Percentiles rank a stretch among this genome's conserved stretches.
Evolutionary conservation across 2,329 filamentous ascomycete genomes (phyloP).

Genomic region (Venturiaceae sp.): DNA sequence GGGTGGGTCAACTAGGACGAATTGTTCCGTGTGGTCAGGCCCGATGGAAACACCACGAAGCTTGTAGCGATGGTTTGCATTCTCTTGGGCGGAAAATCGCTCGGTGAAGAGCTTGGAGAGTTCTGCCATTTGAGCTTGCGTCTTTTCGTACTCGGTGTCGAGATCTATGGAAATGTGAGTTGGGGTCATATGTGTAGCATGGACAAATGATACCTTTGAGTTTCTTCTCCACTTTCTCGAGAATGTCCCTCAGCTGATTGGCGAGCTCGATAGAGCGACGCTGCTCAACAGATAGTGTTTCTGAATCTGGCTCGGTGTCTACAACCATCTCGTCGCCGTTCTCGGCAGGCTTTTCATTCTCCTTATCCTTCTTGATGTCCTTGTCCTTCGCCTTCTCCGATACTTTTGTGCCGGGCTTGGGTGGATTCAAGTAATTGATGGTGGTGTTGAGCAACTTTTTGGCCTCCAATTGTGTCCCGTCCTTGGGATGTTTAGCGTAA

Average conservation of each 20-base stretch:
- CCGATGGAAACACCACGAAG: constrained; percentile 4
- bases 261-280: background rate
- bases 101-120: background rate
- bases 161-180: constrained; percentile 2
- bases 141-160: background rate
- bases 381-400: background rate
- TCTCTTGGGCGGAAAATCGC: background rate
- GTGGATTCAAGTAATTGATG: constrained; percentile 17
- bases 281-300: background rate
- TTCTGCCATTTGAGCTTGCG: background rate
- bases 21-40: background rate
- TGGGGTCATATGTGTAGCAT: background rate
- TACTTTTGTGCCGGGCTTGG: background rate
- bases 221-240: background rate
- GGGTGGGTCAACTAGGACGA: constrained; percentile 1
- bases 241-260: background rate
- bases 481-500: background rate
- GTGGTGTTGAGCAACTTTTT: constrained; percentile 7
- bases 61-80: background rate
- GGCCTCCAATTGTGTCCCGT: background rate
- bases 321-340: background rate
- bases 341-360: background rate
- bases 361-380: background rate
- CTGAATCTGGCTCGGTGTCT: background rate
- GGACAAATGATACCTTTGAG: background rate